Base-by-base conservation (phyloP, 73 alveolate species). In the Paramecium sonneborni region DNA sequence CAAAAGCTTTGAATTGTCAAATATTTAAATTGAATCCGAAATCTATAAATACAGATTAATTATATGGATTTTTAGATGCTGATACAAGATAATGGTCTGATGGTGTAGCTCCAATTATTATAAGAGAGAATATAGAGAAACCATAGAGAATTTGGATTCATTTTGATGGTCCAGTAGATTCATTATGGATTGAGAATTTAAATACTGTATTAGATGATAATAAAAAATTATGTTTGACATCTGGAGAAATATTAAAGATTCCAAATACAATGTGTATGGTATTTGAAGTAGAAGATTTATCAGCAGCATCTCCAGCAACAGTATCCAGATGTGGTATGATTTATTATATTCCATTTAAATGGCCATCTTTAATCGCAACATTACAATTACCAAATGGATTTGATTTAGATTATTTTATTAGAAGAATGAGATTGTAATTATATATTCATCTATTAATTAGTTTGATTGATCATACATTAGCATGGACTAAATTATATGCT, bases 101-200 rank as follows among this genome's bases (percentile, higher is more conserved):
- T 91, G 98, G 98, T 1, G 93, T 95, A 30, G 93, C 62, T 3
- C 56, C 88, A 10, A 86, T 62, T n/a, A 23, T 86, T 23, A 86
- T 86, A 20, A 86, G 93, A 86, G 93, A 86, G 9, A 62, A 86
- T 38, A 57, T 86, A 1, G 68, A 86, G 10, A 76, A 62, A 86
- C 14, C 62, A 1, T 24, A 41, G 1, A 52, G 74, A 11, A 85
- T 74, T 35, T 99, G 99, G 99, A 85, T 98, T 94, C 95, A 98
- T n/a, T 96, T 98, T 70, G 99, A 98, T 93, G 99, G 99, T 21
- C 99, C 99, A 3, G 99, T 99, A 7, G 99, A 99, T 93, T 98
- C 99, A n/a, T 96, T 98, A 85, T 99, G 99, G 99, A 99, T 99
- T 70, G 99, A 99, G 95, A 96, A 99, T 88, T 96, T 99, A 99